Conservation (phyloP, 805 yeast genomes). For the Spathaspora girioi region DNA sequence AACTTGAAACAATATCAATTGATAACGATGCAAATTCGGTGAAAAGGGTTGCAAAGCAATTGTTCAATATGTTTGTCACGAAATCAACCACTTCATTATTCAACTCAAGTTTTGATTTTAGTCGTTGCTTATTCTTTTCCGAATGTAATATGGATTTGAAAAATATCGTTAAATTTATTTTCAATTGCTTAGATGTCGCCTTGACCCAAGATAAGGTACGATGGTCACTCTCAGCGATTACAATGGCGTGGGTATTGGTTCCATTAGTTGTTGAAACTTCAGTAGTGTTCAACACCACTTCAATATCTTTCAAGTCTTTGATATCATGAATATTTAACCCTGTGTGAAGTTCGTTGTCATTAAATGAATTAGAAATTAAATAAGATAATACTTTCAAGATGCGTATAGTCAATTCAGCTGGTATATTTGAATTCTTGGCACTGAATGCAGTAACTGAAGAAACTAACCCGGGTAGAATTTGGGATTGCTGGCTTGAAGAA, state of each 20-base stretch:
- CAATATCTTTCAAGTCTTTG: constrained; percentile 4
- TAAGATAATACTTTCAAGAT: constrained; percentile 18
- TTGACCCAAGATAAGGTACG: constrained; percentile 28
- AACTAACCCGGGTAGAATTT: constrained; percentile 38
- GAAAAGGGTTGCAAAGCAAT: constrained; percentile 30
- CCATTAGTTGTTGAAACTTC: constrained; percentile 1
- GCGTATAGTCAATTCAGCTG: constrained; percentile 17
- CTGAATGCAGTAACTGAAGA: constrained; percentile 30
- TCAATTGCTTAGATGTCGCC: constrained; percentile 37
- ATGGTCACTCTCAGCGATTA: constrained; percentile 6
- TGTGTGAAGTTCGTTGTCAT: constrained; percentile 18
- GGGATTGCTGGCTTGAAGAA: constrained; percentile 28
- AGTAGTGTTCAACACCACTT: constrained; percentile 6
- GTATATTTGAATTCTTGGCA: constrained; percentile 17
- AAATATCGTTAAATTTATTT: constrained; percentile 27
- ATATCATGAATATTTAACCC: constrained; percentile 1
- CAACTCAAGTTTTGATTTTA: constrained; percentile 21
- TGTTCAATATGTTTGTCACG: constrained; percentile 14
- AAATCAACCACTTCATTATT: constrained; percentile 19
- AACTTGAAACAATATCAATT: constrained; percentile 26
- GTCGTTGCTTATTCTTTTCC: constrained; percentile 13
- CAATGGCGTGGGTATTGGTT: background rate
- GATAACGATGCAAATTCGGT: constrained; percentile 25
- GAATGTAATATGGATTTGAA: constrained; percentile 27
- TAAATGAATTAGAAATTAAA: constrained; percentile 26